Percentiles rank a stretch among this genome's conserved stretches.
These are phyloP conservation scores for Luffa aegyptiaca DNA, from an alignment of 306 rosid species.

Conservation along the genomic window DNA sequence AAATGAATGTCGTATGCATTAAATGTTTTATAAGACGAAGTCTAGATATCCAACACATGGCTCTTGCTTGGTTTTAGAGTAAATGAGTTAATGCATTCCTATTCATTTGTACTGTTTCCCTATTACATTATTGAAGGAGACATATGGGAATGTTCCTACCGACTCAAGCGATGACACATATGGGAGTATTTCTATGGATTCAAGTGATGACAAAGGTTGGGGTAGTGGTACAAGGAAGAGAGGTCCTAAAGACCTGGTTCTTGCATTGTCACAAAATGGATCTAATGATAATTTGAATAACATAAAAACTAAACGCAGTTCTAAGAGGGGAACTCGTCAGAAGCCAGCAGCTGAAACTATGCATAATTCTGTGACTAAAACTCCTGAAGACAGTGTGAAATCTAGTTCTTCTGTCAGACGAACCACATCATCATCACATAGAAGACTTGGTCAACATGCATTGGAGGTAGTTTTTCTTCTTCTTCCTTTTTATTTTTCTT, in stretches of 20 bases:
- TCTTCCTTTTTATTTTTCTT: neutral
- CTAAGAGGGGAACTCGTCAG: conserved; percentile 27
- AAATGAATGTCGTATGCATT: neutral
- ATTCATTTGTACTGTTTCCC: conserved; percentile 15
- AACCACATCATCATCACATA: conserved; percentile 31
- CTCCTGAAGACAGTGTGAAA: conserved; percentile 26
- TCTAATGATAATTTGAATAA: conserved; percentile 10
- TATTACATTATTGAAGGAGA: conserved; percentile 45
- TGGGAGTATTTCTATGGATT: conserved; percentile 29
- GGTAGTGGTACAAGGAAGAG: conserved; percentile 5
- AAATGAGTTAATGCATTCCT: neutral
- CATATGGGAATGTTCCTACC: conserved; percentile 38
- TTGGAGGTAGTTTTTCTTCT: conserved; percentile 49
- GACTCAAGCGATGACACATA: conserved; percentile 83
- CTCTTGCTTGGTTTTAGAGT: neutral
- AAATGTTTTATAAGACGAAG: neutral
- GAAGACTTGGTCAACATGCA: conserved; percentile 57
- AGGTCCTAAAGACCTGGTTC: conserved; percentile 8
- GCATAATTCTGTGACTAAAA: conserved; percentile 28
- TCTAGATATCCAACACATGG: neutral
- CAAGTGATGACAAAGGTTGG: neutral
- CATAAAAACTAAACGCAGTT: conserved; percentile 17
- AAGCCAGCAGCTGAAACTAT: conserved; percentile 28
- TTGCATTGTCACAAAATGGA: conserved; percentile 22
- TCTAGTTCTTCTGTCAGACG: conserved; percentile 35